Evolutionary conservation across 257 asterid species (phyloP).

Genomic region (Oldenlandia corymbosa): DNA sequence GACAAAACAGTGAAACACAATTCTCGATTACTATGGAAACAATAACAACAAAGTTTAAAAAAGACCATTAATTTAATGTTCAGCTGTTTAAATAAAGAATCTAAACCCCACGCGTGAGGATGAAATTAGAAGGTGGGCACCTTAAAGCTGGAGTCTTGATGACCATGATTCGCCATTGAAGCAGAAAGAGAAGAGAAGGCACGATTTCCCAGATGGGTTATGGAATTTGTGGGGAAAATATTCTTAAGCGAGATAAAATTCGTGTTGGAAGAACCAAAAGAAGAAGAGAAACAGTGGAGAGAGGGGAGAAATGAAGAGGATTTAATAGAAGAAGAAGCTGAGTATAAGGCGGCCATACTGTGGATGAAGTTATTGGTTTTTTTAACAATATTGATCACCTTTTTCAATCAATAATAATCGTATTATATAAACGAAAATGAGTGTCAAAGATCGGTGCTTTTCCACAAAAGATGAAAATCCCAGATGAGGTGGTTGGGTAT

Average conservation of each 20-base stretch:
- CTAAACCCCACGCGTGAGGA: conserved; percentile 2
- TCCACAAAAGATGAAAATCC: no score
- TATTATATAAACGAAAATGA: no score
- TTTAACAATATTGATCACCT: neutral
- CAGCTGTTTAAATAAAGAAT: neutral
- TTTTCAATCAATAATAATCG: neutral
- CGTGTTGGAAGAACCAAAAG: conserved; percentile 21
- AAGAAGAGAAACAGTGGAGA: conserved; percentile 9
- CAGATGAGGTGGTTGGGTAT: no score
- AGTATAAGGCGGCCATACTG: conserved; percentile 11
- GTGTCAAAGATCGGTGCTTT: no score
- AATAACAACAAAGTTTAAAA: neutral
- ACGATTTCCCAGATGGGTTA: conserved; percentile 17
- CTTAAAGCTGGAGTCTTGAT: conserved; percentile 33
- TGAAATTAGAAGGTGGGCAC: conserved; percentile 24
- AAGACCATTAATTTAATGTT: neutral
- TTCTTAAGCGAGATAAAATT: conserved; percentile 17
- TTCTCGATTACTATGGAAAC: neutral
- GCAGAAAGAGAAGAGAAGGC: conserved; percentile 42
- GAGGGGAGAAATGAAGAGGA: conserved; percentile 3
- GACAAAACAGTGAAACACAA: no score
- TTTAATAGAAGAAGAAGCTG: conserved; percentile 21
- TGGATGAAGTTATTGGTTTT: neutral
- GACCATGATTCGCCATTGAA: conserved; percentile 23
- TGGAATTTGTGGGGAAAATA: conserved; percentile 10